Conservation (phyloP, 495 filamentous ascomycete species). For the Massariosphaeria phaeospora region DNA sequence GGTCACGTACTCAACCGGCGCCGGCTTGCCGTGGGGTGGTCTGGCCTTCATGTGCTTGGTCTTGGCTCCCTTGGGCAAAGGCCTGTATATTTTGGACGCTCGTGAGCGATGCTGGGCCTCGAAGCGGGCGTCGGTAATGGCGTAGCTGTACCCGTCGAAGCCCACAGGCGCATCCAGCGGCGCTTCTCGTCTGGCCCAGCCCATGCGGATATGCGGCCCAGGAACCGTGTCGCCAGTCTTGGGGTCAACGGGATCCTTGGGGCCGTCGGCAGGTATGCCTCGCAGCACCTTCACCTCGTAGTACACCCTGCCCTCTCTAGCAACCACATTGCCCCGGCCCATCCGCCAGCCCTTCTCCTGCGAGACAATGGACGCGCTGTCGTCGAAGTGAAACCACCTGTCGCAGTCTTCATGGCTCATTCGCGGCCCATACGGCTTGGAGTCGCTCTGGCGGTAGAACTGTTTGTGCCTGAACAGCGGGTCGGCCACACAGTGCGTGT, state of each 20-base stretch:
- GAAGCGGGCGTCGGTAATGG: conserved; percentile 78
- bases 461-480: conserved; percentile 77
- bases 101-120: conserved; percentile 92
- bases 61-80: conserved; percentile 35
- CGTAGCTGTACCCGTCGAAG: conserved; percentile 95
- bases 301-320: conserved; percentile 86
- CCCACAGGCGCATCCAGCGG: conserved; percentile 89
- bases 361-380: conserved; percentile 56
- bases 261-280: conserved; percentile 51
- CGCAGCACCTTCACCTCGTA: conserved; percentile 88
- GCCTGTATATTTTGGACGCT: conserved; percentile 76
- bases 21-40: conserved; percentile 58
- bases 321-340: conserved; percentile 82
- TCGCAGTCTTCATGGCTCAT: conserved; percentile 91
- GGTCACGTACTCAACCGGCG: conserved; percentile 34
- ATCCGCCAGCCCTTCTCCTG: conserved; percentile 79
- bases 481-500: conserved; percentile 86
- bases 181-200: conserved; percentile 85
- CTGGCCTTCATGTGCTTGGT: conserved; percentile 30
- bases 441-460: conserved; percentile 84
- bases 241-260: conserved; percentile 23
- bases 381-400: conserved; percentile 65
- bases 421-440: conserved; percentile 69
- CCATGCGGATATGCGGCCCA: conserved; percentile 70
- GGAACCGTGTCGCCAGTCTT: conserved; percentile 25